Base-by-base conservation (phyloP, 805 yeast species). In the Millerago galiae region DNA sequence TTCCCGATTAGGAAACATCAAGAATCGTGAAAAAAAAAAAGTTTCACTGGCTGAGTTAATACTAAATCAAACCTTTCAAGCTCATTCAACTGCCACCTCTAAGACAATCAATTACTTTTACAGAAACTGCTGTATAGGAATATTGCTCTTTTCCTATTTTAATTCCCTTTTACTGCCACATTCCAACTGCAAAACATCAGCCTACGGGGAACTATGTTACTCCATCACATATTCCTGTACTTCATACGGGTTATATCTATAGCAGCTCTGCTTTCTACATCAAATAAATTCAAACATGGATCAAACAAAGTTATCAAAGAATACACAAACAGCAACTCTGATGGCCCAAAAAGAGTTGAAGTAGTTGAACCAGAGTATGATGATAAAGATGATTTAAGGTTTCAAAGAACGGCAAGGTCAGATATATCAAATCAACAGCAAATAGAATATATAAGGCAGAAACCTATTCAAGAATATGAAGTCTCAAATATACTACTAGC, bases 381-480 rank as follows among this genome's bases (percentile, higher is more conserved):
- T 15, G 30, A 35, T 15, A 26, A 15, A 16, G 26, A 12, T 11
- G 38, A 35, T 6, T 17, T 14, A 4, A 32, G 15, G 26, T 9
- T n/a, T 7, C 34, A 16, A 11, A 5, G 16, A 8, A 25, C 15
- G 17, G 21, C 33, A 24, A 15, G 37, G 24, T 36, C 35, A 21
- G 45, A 24, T 35, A 25, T 7, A 35, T 37, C 28, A 36, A 38
- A 38, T 31, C 18, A 30, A 18, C 28, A 15, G 26, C 37, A 35
- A 11, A 34, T 8, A 13, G 28, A 18, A 18, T 31, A 38, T 25
- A 16, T 42, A 38, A 34, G 42, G 37, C 47, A 44, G 26, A 40
- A 77, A 30, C 68, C 83, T 28, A 72, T 71, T 38, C 81, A 91
- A 54, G 67, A 71, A 36, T 85, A 86, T 79, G 88, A 89, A n/a